Percentiles rank a stretch among this genome's conserved stretches.
Evolutionary conservation across 2,329 filamentous ascomycete species (phyloP).

Genomic region (Xenosphaeropsis pyriputrescens): DNA sequence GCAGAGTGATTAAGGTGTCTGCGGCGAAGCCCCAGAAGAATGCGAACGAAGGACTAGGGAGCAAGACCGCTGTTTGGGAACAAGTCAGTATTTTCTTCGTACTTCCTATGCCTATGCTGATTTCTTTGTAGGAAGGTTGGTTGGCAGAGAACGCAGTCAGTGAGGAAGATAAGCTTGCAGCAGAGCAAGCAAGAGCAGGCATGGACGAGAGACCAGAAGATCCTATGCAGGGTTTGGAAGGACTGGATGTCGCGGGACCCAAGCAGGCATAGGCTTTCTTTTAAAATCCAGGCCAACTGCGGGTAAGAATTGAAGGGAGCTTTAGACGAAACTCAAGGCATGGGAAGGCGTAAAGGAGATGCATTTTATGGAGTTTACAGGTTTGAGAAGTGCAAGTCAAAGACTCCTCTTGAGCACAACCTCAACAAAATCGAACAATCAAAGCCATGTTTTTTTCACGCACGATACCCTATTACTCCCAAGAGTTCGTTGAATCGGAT

Average conservation of each 20-base stretch:
- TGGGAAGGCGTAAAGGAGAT: neutral
- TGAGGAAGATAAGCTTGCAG: conserved; percentile 58
- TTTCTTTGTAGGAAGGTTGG: conserved; percentile 66
- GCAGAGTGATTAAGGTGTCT: conserved; percentile 81
- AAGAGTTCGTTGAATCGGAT: no score
- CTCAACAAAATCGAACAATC: no score
- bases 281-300: no score
- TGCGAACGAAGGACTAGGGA: conserved; percentile 73
- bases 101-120: conserved; percentile 1
- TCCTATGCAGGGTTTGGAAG: conserved; percentile 92
- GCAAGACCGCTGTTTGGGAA: conserved; percentile 92
- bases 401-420: no score
- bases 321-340: neutral
- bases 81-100: conserved; percentile 46
- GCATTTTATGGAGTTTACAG: no score
- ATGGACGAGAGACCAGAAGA: conserved; percentile 49
- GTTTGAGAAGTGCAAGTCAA: no score
- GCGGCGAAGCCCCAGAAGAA: conserved; percentile 87
- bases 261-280: conserved; percentile 43
- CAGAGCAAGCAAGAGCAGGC: conserved; percentile 35
- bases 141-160: conserved; percentile 74
- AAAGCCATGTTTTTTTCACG: no score
- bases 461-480: no score
- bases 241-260: conserved; percentile 85
- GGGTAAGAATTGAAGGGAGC: no score